phyloP scores from a whole-genome alignment of 164 flowering plant genomes.

The Magnolia changhungtana region DNA sequence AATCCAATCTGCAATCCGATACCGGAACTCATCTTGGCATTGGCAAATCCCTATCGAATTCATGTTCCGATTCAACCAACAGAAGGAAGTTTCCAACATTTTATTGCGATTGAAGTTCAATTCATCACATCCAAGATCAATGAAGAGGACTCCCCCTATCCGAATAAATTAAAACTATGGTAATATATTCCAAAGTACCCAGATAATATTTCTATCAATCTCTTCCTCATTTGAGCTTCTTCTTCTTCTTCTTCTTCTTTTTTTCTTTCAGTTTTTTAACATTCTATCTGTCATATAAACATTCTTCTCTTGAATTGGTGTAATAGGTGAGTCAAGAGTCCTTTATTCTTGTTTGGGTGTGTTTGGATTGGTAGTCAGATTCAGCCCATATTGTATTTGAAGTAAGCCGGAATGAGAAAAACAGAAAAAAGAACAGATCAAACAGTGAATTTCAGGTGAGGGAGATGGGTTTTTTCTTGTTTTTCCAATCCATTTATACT shows the following conservation, averaged over 20 bases:
- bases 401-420: constrained; percentile 10
- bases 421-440: background rate
- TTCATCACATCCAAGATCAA: background rate
- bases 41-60: background rate
- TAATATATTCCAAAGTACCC: constrained; percentile 1
- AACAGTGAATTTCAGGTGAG: constrained; percentile 2
- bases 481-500: constrained; percentile 23
- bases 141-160: constrained; percentile 1
- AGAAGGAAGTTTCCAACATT: background rate
- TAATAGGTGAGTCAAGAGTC: constrained; percentile 11
- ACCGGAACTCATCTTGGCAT: background rate
- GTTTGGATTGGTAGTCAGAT: constrained; percentile 24
- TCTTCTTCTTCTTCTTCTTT: background rate
- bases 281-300: constrained; percentile 9
- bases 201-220: background rate
- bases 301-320: constrained; percentile 16
- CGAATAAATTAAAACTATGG: constrained; percentile 6
- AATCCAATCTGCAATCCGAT: background rate
- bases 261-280: constrained; percentile 3
- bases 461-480: constrained; percentile 16
- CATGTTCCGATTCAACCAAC: background rate
- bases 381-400: constrained; percentile 28
- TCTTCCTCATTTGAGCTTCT: background rate
- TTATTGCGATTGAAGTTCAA: constrained; percentile 1
- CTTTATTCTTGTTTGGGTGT: constrained; percentile 30